Evolutionary conservation across 106 monocot species (phyloP).

Genomic region (Xerophyta viscosa): DNA sequence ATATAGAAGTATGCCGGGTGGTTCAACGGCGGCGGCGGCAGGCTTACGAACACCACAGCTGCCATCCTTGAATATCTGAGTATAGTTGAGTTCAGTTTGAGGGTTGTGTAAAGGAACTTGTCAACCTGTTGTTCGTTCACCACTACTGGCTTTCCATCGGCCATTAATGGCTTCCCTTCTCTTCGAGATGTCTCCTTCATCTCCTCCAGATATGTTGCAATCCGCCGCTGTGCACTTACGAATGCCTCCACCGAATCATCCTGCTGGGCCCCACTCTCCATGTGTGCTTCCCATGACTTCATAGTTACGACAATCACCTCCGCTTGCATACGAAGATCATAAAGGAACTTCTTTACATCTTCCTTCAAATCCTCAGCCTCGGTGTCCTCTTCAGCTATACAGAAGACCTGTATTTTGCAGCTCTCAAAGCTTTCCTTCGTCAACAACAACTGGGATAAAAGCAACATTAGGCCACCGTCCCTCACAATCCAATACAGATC

Average conservation of each 20-base stretch:
- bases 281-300: slow-evolving; percentile 74
- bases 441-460: slow-evolving; percentile 88
- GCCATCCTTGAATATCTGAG: slow-evolving; percentile 92
- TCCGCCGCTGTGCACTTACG: slow-evolving; percentile 48
- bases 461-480: slow-evolving; percentile 94
- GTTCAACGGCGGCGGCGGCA: slow-evolving; percentile 76
- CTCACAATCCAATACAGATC: slow-evolving; percentile 99
- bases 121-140: slow-evolving; percentile 85
- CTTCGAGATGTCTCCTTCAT: slow-evolving; percentile 49
- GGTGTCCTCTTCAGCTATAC: slow-evolving; percentile 93
- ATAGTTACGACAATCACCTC: slow-evolving; percentile 90
- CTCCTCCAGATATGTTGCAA: slow-evolving; percentile 56
- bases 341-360: slow-evolving; percentile 93
- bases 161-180: slow-evolving; percentile 68
- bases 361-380: slow-evolving; percentile 91
- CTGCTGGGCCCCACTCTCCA: slow-evolving; percentile 43
- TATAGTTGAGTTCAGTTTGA: slow-evolving; percentile 85
- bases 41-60: slow-evolving; percentile 89
- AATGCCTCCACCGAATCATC: slow-evolving; percentile 76
- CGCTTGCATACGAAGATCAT: slow-evolving; percentile 92
- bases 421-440: slow-evolving; percentile 91
- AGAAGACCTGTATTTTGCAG: slow-evolving; percentile 97
- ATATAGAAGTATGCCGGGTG: slow-evolving; percentile 91
- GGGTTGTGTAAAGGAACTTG: slow-evolving; percentile 88
- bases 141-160: slow-evolving; percentile 58